Conservation (phyloP, 306 rosid genomes). For the Dalbergia cochinchinensis region DNA sequence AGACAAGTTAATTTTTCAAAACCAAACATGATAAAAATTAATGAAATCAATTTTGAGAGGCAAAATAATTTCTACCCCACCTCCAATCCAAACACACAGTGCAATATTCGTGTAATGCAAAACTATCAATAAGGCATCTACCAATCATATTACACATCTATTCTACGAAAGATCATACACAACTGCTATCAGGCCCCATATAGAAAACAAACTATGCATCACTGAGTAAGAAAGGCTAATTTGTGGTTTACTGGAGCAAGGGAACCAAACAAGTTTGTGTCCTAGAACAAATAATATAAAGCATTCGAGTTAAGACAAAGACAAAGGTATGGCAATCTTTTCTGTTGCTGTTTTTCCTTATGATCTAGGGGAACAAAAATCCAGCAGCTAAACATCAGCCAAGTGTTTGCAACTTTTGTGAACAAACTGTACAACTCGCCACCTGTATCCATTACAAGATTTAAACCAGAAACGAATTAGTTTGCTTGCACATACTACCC, state of each 20-base stretch:
- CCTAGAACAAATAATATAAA: conserved; percentile 36
- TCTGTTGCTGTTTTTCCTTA: conserved; percentile 25
- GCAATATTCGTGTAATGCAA: not conserved
- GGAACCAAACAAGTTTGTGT: conserved; percentile 11
- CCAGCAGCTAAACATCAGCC: conserved; percentile 36
- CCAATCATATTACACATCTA: conserved; percentile 34
- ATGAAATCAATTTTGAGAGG: no score
- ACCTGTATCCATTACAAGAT: conserved; percentile 39
- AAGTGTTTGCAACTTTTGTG: conserved; percentile 35
- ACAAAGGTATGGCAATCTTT: not conserved
- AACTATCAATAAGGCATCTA: conserved; percentile 28
- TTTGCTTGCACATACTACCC: conserved; percentile 21
- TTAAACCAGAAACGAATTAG: conserved; percentile 29
- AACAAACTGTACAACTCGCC: conserved; percentile 49
- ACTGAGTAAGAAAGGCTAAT: conserved; percentile 31
- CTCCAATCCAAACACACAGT: not conserved
- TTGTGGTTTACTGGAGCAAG: conserved; percentile 37
- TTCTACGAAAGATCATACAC: conserved; percentile 35
- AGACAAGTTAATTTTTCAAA: no score
- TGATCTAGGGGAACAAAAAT: conserved; percentile 29
- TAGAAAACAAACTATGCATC: conserved; percentile 23
- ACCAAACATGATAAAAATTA: no score
- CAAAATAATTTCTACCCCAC: no score
- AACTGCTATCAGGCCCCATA: conserved; percentile 24
- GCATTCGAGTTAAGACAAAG: conserved; percentile 39